phyloP scores from a whole-genome alignment of 805 yeast species.

The Sungouiella blattae region DNA sequence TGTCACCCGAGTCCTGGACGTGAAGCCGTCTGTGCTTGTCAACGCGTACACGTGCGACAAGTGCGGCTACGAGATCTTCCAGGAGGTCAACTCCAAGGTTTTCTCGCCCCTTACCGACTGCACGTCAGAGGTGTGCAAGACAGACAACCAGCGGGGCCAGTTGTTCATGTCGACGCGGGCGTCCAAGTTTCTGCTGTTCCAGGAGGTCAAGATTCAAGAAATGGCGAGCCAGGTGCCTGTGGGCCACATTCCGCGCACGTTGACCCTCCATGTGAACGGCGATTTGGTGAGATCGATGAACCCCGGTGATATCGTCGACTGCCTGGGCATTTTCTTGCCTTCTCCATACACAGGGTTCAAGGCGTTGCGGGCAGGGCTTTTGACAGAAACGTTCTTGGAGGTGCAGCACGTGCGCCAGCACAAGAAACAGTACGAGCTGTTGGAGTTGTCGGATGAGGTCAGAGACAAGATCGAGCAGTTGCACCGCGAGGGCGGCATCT shows the following conservation, averaged over 20 bases:
- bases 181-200: constrained; percentile 91
- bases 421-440: constrained; percentile 76
- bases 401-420: constrained; percentile 85
- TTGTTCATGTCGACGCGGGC: constrained; percentile 92
- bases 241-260: constrained; percentile 91
- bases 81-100: constrained; percentile 81
- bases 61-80: constrained; percentile 95
- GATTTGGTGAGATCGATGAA: constrained; percentile 79
- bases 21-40: constrained; percentile 85
- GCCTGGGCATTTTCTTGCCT: constrained; percentile 90
- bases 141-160: constrained; percentile 82
- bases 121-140: constrained; percentile 72
- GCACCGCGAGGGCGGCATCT: constrained; percentile 62
- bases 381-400: constrained; percentile 91
- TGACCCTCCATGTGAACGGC: constrained; percentile 88
- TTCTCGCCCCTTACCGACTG: constrained; percentile 89
- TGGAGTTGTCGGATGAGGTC: constrained; percentile 55
- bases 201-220: constrained; percentile 93
- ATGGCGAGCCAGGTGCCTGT: constrained; percentile 95
- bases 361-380: constrained; percentile 86
- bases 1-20: constrained; percentile 93
- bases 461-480: constrained; percentile 54
- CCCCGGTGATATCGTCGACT: constrained; percentile 95
- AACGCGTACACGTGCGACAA: constrained; percentile 96
- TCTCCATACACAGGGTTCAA: constrained; percentile 93